Conservation (phyloP, 2,329 filamentous ascomycete genomes). For the Aspergillus tubingensis region DNA sequence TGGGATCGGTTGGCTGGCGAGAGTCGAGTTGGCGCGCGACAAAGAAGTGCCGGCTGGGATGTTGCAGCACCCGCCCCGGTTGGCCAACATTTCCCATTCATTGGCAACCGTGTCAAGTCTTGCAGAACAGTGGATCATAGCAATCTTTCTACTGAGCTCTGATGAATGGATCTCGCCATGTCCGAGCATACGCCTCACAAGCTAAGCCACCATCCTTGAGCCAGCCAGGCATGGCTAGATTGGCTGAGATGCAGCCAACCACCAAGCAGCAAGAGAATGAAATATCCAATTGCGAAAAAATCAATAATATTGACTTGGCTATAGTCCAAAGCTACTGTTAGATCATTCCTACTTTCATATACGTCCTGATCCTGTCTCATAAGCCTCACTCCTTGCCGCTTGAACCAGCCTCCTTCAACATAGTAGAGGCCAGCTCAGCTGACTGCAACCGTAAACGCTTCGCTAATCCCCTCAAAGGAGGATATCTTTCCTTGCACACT, state of each 20-base stretch:
- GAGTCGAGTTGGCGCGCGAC: conserved; percentile 20
- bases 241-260: too few species aligned
- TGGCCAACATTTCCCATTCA: background rate
- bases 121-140: background rate
- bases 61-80: conserved; percentile 1
- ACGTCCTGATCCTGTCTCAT: too few species aligned
- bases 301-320: background rate
- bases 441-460: conserved; percentile 40
- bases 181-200: background rate
- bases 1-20: conserved; percentile 14
- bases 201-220: background rate
- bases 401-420: too few species aligned
- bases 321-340: background rate
- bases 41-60: conserved; percentile 9
- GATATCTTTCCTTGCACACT: conserved; percentile 61
- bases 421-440: background rate
- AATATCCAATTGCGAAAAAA: background rate
- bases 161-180: background rate
- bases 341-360: background rate
- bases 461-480: conserved; percentile 69
- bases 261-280: too few species aligned
- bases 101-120: conserved; percentile 1
- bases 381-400: too few species aligned
- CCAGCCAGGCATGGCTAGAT: background rate
- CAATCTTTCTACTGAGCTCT: background rate